phyloP scores from a whole-genome alignment of 2,329 filamentous ascomycete species.

The Epichloe amarillans region DNA sequence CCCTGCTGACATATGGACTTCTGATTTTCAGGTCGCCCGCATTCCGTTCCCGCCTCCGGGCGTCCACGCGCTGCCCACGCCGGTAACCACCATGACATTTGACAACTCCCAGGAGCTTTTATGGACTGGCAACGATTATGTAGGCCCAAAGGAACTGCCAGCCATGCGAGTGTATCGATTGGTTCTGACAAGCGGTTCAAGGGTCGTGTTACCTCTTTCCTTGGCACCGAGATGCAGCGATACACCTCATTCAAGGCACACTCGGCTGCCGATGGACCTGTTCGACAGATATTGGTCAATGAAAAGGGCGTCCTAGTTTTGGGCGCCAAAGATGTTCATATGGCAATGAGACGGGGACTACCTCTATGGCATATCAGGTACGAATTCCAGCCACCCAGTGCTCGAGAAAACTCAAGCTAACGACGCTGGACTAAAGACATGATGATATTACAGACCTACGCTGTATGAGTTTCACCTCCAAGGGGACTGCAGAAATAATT shows the following conservation, averaged over 20 bases:
- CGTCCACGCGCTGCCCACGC: slow-evolving; percentile 54
- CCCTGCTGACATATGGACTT: slow-evolving; percentile 3
- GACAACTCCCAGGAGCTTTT: slow-evolving; percentile 80
- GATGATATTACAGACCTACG: slow-evolving; percentile 72
- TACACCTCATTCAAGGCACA: slow-evolving; percentile 89
- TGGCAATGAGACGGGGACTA: slow-evolving; percentile 69
- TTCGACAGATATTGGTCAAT: slow-evolving; percentile 82
- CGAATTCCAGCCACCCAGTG: background rate
- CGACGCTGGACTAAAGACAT: slow-evolving; percentile 29
- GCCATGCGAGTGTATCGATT: background rate
- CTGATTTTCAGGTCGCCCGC: slow-evolving; percentile 52
- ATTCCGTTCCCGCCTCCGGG: slow-evolving; percentile 68
- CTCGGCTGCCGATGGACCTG: slow-evolving; percentile 55
- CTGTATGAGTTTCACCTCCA: slow-evolving; percentile 93
- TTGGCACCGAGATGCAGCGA: slow-evolving; percentile 67
- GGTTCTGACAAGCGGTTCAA: slow-evolving; percentile 26
- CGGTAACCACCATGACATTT: slow-evolving; percentile 72
- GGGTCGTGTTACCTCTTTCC: slow-evolving; percentile 84
- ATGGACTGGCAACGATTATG: slow-evolving; percentile 86
- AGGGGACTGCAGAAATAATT: slow-evolving; percentile 69
- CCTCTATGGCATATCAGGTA: slow-evolving; percentile 81
- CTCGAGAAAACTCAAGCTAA: background rate
- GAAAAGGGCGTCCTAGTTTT: slow-evolving; percentile 83
- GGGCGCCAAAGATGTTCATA: slow-evolving; percentile 72
- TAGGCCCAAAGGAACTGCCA: slow-evolving; percentile 29